Evolutionary conservation across 2,329 filamentous ascomycete genomes (phyloP).

Genomic region (Sordariomycetes sp.): DNA sequence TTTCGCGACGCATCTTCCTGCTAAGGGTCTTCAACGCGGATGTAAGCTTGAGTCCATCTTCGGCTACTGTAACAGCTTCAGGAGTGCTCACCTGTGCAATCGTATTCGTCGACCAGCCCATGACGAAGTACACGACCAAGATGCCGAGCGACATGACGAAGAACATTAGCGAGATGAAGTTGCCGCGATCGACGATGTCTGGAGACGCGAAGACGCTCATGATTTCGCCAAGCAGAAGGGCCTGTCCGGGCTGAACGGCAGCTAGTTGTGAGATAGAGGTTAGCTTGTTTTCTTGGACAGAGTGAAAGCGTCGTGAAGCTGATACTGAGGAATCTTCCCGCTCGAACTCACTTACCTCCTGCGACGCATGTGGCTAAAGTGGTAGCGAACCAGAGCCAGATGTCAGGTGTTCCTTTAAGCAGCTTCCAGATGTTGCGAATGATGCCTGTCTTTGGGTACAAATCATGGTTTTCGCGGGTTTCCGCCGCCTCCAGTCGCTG

Average conservation of each 20-base stretch:
- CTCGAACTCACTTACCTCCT: constrained; percentile 7
- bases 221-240: constrained; percentile 19
- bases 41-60: neutral
- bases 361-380: constrained; percentile 4
- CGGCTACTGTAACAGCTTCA: neutral
- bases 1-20: constrained; percentile 12
- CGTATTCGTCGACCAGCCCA: constrained; percentile 10
- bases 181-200: constrained; percentile 18
- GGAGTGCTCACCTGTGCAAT: constrained; percentile 9
- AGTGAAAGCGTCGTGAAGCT: too few relatives aligned
- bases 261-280: too few relatives aligned
- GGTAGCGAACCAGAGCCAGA: constrained; percentile 6
- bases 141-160: constrained; percentile 14
- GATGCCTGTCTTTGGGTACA: constrained; percentile 4
- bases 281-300: too few relatives aligned
- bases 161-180: constrained; percentile 26
- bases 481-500: constrained; percentile 1
- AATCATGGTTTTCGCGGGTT: constrained; percentile 5
- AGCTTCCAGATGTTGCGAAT: constrained; percentile 7
- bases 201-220: constrained; percentile 15
- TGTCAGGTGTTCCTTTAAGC: constrained; percentile 4
- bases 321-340: too few relatives aligned
- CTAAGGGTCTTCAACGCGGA: constrained; percentile 11
- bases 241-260: constrained; percentile 19
- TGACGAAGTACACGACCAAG: constrained; percentile 10